These are phyloP conservation scores for Penicillium sp. DNA, from an alignment of 2,329 filamentous ascomycete genomes.

Conservation along the genomic window DNA sequence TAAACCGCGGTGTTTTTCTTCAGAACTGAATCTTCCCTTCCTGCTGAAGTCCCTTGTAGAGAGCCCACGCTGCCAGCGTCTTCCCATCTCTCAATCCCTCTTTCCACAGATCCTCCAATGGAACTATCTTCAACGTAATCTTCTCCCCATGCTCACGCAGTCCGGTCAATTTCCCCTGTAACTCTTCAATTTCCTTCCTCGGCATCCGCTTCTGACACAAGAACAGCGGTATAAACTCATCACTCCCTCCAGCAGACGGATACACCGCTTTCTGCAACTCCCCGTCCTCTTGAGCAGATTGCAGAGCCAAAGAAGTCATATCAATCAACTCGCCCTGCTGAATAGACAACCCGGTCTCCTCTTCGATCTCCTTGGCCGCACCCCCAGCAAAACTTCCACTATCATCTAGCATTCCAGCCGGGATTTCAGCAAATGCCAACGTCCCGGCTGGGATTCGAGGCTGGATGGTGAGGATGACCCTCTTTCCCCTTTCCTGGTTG, in stretches of 20 bases:
- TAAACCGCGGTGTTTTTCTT: neutral
- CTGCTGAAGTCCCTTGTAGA: slow-evolving; percentile 50
- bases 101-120: slow-evolving; percentile 50
- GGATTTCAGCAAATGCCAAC: slow-evolving; percentile 53
- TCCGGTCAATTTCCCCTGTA: slow-evolving; percentile 52
- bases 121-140: slow-evolving; percentile 54
- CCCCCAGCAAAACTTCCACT: slow-evolving; percentile 50
- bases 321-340: slow-evolving; percentile 48
- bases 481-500: slow-evolving; percentile 41
- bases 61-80: slow-evolving; percentile 50
- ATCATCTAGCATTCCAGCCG: slow-evolving; percentile 58
- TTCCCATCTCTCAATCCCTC: slow-evolving; percentile 54
- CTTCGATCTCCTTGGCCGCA: slow-evolving; percentile 54
- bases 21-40: slow-evolving; percentile 42
- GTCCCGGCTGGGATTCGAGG: slow-evolving; percentile 54
- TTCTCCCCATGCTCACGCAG: slow-evolving; percentile 53
- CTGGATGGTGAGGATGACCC: slow-evolving; percentile 53
- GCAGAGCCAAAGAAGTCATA: slow-evolving; percentile 49
- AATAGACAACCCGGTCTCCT: slow-evolving; percentile 54
- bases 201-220: slow-evolving; percentile 51
- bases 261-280: slow-evolving; percentile 49
- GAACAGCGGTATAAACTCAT: slow-evolving; percentile 56
- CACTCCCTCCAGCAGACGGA: slow-evolving; percentile 52
- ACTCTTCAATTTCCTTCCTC: slow-evolving; percentile 44
- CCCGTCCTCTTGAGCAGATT: slow-evolving; percentile 17